Evolutionary conservation across 345 rosid genomes (phyloP), one percentile per base, ranked within the genome.

Genomic region (Clausena lansium): DNA sequence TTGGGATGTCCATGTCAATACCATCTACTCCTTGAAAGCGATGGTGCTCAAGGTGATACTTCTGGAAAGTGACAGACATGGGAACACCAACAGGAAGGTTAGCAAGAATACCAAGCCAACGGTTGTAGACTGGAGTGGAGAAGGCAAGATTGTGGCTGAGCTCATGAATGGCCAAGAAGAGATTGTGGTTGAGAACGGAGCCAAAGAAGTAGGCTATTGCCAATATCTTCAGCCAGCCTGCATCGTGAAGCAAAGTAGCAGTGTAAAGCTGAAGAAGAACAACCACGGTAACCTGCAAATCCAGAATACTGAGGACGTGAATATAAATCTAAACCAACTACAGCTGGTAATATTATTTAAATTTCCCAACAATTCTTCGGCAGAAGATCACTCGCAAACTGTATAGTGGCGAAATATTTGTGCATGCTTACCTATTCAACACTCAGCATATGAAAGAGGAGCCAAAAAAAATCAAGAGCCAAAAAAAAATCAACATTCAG

Each of bases 71-170:
- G 24, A 93, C 85, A 0, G 97, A 89, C 95, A 95, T 95, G 32
- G 98, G 97, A 27, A 93, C 95, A 14, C 98, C 98, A 9, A 95
- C 85, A 52, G 98, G 98, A 73, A 93, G 92, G 74, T 93, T 92
- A 4, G 97, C 98, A 24, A 95, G 89, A 66, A 93, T 92, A 28
- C 98, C 97, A 32, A 95, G 96, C 89, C 94, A 95, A 14, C 92
- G 87, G 82, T 93, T 95, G 85, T 86, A 86, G 79, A 83, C 86
- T 1, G 96, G 94, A 63, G 91, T 88, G 3, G 91, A 92, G 87
- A 93, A 95, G 38, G 98, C 97, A 0, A 95, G 95, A 70, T 91
- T 95, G 89, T 95, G 98, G 85, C 97, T 89, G 69, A 93, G 87
- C 84, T 95, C 98, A 67, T 93, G 98, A 77, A 93, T 93, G 55